Conservation (phyloP, 495 filamentous ascomycete genomes). For the Diplogelasinospora grovesii region DNA sequence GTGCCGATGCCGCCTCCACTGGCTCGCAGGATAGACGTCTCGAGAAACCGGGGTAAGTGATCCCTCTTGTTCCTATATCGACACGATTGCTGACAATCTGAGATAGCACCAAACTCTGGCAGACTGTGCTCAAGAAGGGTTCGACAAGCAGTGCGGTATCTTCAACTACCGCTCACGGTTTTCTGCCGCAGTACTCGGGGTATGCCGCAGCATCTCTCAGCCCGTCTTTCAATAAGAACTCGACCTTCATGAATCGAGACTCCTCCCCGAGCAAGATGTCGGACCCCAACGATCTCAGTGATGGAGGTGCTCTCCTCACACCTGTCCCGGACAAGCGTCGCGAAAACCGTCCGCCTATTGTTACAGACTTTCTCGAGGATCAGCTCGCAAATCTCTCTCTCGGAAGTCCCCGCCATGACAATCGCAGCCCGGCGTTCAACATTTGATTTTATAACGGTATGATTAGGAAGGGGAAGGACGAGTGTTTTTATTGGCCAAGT, state of each 20-base stretch:
- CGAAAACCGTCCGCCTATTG: conserved; percentile 36
- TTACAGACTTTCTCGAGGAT: conserved; percentile 21
- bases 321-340: conserved; percentile 27
- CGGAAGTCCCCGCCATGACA: conserved; percentile 9
- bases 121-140: conserved; percentile 37
- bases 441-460: conserved; percentile 7
- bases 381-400: conserved; percentile 21
- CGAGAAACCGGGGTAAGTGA: conserved; percentile 21
- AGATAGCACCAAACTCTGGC: conserved; percentile 30
- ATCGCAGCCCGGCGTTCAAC: conserved; percentile 7
- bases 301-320: conserved; percentile 17
- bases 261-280: conserved; percentile 19
- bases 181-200: conserved; percentile 39
- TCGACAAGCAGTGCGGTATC: conserved; percentile 37
- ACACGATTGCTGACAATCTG: conserved; percentile 2
- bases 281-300: conserved; percentile 17
- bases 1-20: conserved; percentile 8
- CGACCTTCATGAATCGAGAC: conserved; percentile 15
- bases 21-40: conserved; percentile 17
- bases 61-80: not conserved
- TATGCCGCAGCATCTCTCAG: conserved; percentile 37
- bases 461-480: not conserved
- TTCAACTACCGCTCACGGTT: conserved; percentile 40
- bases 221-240: conserved; percentile 29
- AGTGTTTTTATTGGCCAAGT: too few relatives aligned